These are phyloP conservation scores for Citrus cavaleriei DNA, from an alignment of 345 rosid genomes.

Conservation along the genomic window DNA sequence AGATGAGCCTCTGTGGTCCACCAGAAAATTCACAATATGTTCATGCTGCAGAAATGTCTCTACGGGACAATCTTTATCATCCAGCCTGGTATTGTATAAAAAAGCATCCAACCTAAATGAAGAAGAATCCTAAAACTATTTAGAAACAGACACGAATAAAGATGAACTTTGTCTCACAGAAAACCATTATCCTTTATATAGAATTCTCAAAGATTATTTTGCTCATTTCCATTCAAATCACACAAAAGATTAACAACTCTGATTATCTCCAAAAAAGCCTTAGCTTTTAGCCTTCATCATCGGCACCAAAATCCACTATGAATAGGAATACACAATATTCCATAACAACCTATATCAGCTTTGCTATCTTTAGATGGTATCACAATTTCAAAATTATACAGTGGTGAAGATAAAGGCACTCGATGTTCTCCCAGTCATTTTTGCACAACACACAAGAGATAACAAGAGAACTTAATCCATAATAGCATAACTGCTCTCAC, in stretches of 20 bases:
- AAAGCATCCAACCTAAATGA: not conserved
- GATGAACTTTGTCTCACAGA: not conserved
- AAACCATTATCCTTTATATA: not conserved
- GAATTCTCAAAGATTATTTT: not conserved
- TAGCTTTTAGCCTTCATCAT: not conserved
- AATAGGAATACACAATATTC: not conserved
- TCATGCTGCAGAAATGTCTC: not conserved
- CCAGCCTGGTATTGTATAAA: not conserved
- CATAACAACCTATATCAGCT: not conserved
- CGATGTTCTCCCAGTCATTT: not conserved
- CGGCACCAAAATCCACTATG: not conserved
- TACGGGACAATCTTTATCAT: not conserved
- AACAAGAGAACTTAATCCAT: not conserved
- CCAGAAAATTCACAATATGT: not conserved
- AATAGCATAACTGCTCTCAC: not conserved
- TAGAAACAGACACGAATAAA: not conserved
- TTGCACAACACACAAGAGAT: not conserved
- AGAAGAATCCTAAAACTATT: not conserved
- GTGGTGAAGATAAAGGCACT: not conserved
- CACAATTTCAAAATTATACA: not conserved
- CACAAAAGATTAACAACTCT: not conserved
- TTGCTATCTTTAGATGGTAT: not conserved
- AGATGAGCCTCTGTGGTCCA: not conserved
- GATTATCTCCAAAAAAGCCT: not conserved
- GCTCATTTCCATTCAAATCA: not conserved